A percentile compares a stretch with the other conserved stretches of the same genome.
Conservation (phyloP, 306 rosid genomes). For the Rosa persica region DNA sequence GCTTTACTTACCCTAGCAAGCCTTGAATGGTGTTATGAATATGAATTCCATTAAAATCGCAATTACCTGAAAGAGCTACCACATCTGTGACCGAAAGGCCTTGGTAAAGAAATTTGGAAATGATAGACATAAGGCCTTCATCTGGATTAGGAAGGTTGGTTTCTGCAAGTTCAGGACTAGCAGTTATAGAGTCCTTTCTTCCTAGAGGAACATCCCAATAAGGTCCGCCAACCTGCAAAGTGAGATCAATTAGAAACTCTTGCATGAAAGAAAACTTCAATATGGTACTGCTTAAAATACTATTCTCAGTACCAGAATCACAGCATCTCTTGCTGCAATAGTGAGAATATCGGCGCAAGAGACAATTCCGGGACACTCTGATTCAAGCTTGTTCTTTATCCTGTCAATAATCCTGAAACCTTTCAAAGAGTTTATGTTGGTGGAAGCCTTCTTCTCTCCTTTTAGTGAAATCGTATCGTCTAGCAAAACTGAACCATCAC, state of each 20-base stretch:
- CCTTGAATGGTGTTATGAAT: neutral
- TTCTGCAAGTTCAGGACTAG: constrained; percentile 57
- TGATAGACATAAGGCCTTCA: constrained; percentile 52
- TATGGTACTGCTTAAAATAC: neutral
- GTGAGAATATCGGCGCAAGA: constrained; percentile 98
- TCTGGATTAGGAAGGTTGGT: constrained; percentile 61
- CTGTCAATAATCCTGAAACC: constrained; percentile 63
- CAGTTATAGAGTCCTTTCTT: constrained; percentile 84
- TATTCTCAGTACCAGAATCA: constrained; percentile 58
- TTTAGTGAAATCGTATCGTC: constrained; percentile 76
- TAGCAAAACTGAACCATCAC: constrained; percentile 85
- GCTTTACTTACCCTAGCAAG: neutral
- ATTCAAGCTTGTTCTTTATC: constrained; percentile 80
- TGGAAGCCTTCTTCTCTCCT: constrained; percentile 77
- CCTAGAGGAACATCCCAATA: constrained; percentile 96
- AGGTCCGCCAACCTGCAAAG: constrained; percentile 87
- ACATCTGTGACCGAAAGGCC: constrained; percentile 77
- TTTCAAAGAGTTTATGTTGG: constrained; percentile 61
- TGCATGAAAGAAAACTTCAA: neutral
- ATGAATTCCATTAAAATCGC: neutral
- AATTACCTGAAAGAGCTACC: constrained; percentile 83
- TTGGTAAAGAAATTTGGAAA: constrained; percentile 81
- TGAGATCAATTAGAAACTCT: neutral
- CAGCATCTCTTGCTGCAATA: constrained; percentile 96
- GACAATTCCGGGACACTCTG: constrained; percentile 85